A percentile compares a stretch with the other conserved stretches of the same genome.
Evolutionary conservation across 2,329 filamentous ascomycete species (phyloP).

Genomic region (Fusarium nisikadoi): DNA sequence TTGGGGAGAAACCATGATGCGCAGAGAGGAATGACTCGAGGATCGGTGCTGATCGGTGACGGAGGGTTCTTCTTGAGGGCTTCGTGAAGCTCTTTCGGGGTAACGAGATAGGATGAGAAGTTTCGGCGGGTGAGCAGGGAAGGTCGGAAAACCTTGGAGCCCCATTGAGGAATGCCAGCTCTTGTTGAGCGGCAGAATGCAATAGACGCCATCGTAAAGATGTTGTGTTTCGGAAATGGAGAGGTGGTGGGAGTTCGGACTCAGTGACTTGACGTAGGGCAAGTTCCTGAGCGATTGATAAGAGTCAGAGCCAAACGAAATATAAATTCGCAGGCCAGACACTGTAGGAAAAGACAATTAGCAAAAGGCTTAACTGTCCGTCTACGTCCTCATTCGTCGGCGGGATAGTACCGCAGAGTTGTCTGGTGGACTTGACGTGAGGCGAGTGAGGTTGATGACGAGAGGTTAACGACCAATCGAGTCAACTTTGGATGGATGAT

Average conservation of each 20-base stretch:
- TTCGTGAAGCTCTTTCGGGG: slow-evolving; percentile 81
- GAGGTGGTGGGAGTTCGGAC: slow-evolving; percentile 11
- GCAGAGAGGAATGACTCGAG: slow-evolving; percentile 88
- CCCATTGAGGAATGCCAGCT: slow-evolving; percentile 52
- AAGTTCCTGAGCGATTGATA: slow-evolving; percentile 37
- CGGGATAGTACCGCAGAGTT: slow-evolving; percentile 18
- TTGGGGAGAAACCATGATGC: slow-evolving; percentile 98
- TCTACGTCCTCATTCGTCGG: slow-evolving; percentile 40
- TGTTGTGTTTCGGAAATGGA: slow-evolving; percentile 13
- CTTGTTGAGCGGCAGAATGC: slow-evolving; percentile 56
- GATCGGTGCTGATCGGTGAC: slow-evolving; percentile 81
- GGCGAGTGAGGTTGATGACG: slow-evolving; percentile 36
- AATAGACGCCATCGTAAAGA: slow-evolving; percentile 55
- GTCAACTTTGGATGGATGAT: slow-evolving; percentile 39
- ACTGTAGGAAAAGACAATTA: slow-evolving; percentile 23
- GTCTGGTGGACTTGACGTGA: slow-evolving; percentile 6
- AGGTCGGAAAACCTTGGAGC: slow-evolving; percentile 47
- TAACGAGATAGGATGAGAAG: slow-evolving; percentile 86
- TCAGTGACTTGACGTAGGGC: slow-evolving; percentile 36
- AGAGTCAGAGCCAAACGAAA: slow-evolving; percentile 23
- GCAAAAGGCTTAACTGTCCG: slow-evolving; percentile 38
- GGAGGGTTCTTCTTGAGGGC: slow-evolving; percentile 86
- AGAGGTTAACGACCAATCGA: slow-evolving; percentile 39
- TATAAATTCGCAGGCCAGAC: slow-evolving; percentile 6
- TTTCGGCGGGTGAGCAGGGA: slow-evolving; percentile 45